phyloP scores from a whole-genome alignment of 1,139 yeast species.

The Geotrichum candidum region DNA sequence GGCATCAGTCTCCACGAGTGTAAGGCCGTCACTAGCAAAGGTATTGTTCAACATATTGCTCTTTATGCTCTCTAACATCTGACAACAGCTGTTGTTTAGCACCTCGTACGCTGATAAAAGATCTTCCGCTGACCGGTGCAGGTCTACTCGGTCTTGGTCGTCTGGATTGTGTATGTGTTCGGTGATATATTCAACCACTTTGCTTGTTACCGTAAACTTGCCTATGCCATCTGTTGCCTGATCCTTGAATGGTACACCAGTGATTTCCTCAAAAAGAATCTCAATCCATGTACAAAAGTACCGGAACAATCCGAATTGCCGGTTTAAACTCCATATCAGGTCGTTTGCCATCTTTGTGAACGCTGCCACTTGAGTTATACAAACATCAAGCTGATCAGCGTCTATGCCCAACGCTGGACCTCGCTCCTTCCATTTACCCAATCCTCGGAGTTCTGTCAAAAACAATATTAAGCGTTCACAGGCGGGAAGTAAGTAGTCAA shows the following conservation, averaged over 20 bases:
- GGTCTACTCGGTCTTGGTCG: background rate
- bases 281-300: conserved; percentile 43
- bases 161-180: conserved; percentile 7
- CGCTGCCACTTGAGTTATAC: conserved; percentile 34
- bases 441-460: conserved; percentile 45
- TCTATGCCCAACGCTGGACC: conserved; percentile 36
- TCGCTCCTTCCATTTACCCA: conserved; percentile 39
- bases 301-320: conserved; percentile 49
- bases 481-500: conserved; percentile 50
- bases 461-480: conserved; percentile 52
- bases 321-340: conserved; percentile 45
- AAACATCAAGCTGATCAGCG: conserved; percentile 28
- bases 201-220: conserved; percentile 22
- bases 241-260: conserved; percentile 20
- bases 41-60: conserved; percentile 18
- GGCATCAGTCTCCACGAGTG: background rate
- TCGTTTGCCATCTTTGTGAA: conserved; percentile 39
- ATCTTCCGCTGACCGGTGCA: conserved; percentile 5
- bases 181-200: conserved; percentile 25
- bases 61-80: conserved; percentile 17
- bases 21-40: background rate
- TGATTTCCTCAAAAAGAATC: conserved; percentile 22
- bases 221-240: conserved; percentile 20
- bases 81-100: background rate
- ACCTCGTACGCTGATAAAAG: background rate